Percentiles rank a stretch among this genome's conserved stretches.
Evolutionary conservation across 169 alveolate genomes (phyloP).

Genomic region (Eimeria acervulina): DNA sequence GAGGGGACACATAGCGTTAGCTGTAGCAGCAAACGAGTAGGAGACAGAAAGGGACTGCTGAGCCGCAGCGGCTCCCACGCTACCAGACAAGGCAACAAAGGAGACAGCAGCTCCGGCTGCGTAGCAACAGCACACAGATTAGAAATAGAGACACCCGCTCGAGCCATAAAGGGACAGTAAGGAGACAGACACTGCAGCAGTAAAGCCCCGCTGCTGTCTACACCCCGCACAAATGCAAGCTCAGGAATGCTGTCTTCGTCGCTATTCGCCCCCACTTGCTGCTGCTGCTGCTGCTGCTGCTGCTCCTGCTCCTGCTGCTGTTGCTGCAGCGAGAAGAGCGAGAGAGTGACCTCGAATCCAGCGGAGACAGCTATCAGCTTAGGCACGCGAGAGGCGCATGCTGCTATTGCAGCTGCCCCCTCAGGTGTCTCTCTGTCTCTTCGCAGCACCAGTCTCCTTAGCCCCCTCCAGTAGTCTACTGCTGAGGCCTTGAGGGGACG

Average conservation of each 20-base stretch:
- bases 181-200: constrained; percentile 18
- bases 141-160: constrained; percentile 17
- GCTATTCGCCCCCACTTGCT: background rate
- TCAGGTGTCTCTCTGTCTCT: constrained; percentile 1
- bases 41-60: constrained; percentile 67
- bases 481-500: constrained; percentile 7
- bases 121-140: constrained; percentile 56
- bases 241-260: constrained; percentile 1
- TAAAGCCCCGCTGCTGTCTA: background rate
- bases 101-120: constrained; percentile 65
- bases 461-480: constrained; percentile 49
- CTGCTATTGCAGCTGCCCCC: constrained; percentile 40
- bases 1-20: constrained; percentile 43
- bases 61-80: constrained; percentile 63
- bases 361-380: constrained; percentile 44
- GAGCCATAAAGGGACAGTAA: constrained; percentile 45
- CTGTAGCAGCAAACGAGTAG: constrained; percentile 35
- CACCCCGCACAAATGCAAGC: background rate
- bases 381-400: background rate
- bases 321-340: background rate
- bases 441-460: background rate
- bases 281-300: constrained; percentile 34
- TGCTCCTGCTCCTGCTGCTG: constrained; percentile 31
- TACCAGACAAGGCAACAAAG: constrained; percentile 47
- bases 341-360: background rate